Base-by-base conservation (phyloP, 2,329 filamentous ascomycete species). In the Trichophaea hybrida region DNA sequence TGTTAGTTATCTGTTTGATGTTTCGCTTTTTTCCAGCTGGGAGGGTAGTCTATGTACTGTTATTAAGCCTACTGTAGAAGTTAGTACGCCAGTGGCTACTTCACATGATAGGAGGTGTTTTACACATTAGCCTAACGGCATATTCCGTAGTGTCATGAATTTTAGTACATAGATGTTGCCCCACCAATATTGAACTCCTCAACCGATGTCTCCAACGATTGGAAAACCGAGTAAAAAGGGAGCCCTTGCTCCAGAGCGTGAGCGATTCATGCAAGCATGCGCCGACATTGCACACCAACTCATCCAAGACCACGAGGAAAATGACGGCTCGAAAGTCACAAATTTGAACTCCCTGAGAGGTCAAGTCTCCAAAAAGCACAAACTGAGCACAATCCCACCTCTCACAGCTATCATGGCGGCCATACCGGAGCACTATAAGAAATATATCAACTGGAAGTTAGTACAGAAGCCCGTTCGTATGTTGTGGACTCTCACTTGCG, bases 341-440 rank as follows among this genome's bases (percentile, higher is more conserved):
- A 98, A 98, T 71, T 79, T 98, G 68, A 98, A 98, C 73, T 79
- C 82, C 60, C 74, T 98, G 66, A 84, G 93, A 50, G 83, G 87
- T 58, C 90, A 90, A 70, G 82, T 95, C 63, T 81, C 93, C 50
- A 94, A 93, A 75, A 97, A 96, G 75, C 89, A 97, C 75, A 86
- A 83, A 71, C 77, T 98, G 62, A 85, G 82, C 72, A 88, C 82
- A 63, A 87, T 94, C 67, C 93, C 93, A 35, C 88, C 94, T 32
- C 76, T 98, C 65, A 97, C 91, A 6, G 91, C 93, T 61, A 98
- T 98, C 70, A 97, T 98, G 70, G 88, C 93, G 58, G 93, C 93
- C 7, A 91, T 98, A 38, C 94, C 94, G n/a, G 93, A 98, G 72
- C 90, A 97, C 72, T 96, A 97, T 76, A 98, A 97, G 77, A 98